A percentile compares a stretch with the other conserved stretches of the same genome.
phyloP scores from a whole-genome alignment of 306 rosid genomes.

The Vigna mungo region DNA sequence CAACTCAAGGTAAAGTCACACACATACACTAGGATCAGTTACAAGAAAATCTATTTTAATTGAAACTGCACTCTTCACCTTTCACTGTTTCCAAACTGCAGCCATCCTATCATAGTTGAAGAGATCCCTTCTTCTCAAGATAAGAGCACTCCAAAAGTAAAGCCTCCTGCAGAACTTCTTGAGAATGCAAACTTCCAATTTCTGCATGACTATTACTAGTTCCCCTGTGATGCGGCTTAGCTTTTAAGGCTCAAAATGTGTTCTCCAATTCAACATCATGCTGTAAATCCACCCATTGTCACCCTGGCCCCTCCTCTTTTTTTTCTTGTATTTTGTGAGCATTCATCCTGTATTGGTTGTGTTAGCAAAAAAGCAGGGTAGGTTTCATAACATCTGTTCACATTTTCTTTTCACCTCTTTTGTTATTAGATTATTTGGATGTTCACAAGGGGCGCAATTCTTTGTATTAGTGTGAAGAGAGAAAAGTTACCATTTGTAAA shows the following conservation, averaged over 20 bases:
- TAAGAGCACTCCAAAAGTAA: slow-evolving; percentile 59
- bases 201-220: slow-evolving; percentile 65
- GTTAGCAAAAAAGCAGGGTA: slow-evolving; percentile 55
- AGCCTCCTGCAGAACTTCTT: slow-evolving; percentile 74
- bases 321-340: slow-evolving; percentile 39
- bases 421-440: slow-evolving; percentile 45
- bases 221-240: slow-evolving; percentile 38
- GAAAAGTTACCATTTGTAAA: slow-evolving; percentile 45
- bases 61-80: slow-evolving; percentile 11
- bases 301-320: background rate
- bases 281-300: slow-evolving; percentile 58
- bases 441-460: slow-evolving; percentile 47
- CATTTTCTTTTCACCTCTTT: slow-evolving; percentile 39
- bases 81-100: slow-evolving; percentile 58
- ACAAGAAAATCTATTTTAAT: background rate
- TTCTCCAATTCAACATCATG: slow-evolving; percentile 41
- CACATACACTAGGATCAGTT: background rate
- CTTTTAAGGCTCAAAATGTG: slow-evolving; percentile 40
- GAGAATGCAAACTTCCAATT: slow-evolving; percentile 78
- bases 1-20: slow-evolving; percentile 72
- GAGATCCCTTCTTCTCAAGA: slow-evolving; percentile 66
- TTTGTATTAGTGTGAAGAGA: slow-evolving; percentile 49
- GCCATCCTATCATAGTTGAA: slow-evolving; percentile 77
- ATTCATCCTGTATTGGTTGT: slow-evolving; percentile 51
- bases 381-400: slow-evolving; percentile 48